Evolutionary conservation across 768 basidiomycete genomes (phyloP).

Genomic region (Rhizopogon rudus): DNA sequence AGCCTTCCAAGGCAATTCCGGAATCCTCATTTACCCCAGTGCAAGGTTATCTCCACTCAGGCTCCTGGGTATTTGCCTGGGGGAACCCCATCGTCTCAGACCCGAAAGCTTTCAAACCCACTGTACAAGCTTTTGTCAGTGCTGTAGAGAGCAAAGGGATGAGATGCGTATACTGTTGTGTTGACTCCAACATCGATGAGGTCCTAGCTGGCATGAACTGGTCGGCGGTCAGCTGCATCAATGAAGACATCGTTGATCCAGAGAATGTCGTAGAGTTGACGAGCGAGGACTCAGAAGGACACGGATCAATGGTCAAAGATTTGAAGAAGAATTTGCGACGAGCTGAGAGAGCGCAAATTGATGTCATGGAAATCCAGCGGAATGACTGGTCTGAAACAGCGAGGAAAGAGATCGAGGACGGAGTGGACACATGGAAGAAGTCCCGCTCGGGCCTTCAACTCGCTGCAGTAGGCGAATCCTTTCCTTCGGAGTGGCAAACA

Average conservation of each 20-base stretch:
- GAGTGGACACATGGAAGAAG: constrained; percentile 53
- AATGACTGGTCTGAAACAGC: constrained; percentile 39
- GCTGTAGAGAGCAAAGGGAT: constrained; percentile 40
- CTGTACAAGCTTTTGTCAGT: constrained; percentile 38
- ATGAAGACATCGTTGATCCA: constrained; percentile 55
- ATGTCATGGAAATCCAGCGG: constrained; percentile 38
- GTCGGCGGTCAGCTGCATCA: constrained; percentile 58
- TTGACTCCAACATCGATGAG: constrained; percentile 47
- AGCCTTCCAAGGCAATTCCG: constrained; percentile 18
- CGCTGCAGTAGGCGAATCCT: constrained; percentile 30
- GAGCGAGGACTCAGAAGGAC: constrained; percentile 30
- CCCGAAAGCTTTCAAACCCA: constrained; percentile 26
- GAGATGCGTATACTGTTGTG: constrained; percentile 56
- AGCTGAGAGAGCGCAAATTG: constrained; percentile 51
- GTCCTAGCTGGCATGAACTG: constrained; percentile 50
- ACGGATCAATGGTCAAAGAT: constrained; percentile 44
- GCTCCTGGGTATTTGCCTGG: constrained; percentile 55
- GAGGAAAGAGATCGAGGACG: constrained; percentile 42
- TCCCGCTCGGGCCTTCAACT: constrained; percentile 54
- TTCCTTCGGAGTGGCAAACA: neutral
- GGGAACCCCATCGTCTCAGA: constrained; percentile 56
- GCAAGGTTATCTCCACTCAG: constrained; percentile 53
- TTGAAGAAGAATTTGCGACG: constrained; percentile 57
- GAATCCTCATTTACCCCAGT: constrained; percentile 43
- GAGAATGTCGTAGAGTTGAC: constrained; percentile 39